phyloP scores from a whole-genome alignment of 495 filamentous ascomycete species.

The Aspergillus kassunensis region DNA sequence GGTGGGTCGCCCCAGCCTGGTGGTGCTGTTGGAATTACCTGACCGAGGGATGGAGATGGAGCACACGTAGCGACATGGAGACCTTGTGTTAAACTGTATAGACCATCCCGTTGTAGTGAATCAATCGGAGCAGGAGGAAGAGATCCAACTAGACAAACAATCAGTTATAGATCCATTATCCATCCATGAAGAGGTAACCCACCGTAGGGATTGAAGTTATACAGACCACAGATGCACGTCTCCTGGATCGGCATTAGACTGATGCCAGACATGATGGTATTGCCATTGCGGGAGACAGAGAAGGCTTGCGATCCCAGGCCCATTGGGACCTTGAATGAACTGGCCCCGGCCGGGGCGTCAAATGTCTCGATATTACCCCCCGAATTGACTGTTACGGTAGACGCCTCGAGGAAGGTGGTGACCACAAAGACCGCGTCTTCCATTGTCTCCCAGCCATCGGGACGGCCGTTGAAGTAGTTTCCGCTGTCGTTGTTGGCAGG shows the following conservation, averaged over 20 bases:
- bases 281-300: conserved; percentile 39
- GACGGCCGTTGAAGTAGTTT: conserved; percentile 56
- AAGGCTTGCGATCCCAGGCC: conserved; percentile 52
- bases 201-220: conserved; percentile 61
- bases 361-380: conserved; percentile 43
- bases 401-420: conserved; percentile 46
- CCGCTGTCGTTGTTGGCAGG: conserved; percentile 40
- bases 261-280: conserved; percentile 45
- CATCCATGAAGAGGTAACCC: neutral
- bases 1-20: conserved; percentile 3
- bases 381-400: conserved; percentile 44
- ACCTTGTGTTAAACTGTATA: conserved; percentile 37
- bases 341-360: conserved; percentile 49
- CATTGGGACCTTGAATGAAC: conserved; percentile 49
- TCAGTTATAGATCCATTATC: neutral
- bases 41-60: conserved; percentile 37
- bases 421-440: conserved; percentile 55
- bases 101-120: conserved; percentile 37
- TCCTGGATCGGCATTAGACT: conserved; percentile 50
- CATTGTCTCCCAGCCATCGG: conserved; percentile 51
- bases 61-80: conserved; percentile 44
- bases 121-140: conserved; percentile 42
- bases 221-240: conserved; percentile 53
- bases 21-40: conserved; percentile 22
- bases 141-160: conserved; percentile 29